Evolutionary conservation across 257 asterid species (phyloP), one percentile per base, ranked within the genome.

Genomic region (Ballota nigra): DNA sequence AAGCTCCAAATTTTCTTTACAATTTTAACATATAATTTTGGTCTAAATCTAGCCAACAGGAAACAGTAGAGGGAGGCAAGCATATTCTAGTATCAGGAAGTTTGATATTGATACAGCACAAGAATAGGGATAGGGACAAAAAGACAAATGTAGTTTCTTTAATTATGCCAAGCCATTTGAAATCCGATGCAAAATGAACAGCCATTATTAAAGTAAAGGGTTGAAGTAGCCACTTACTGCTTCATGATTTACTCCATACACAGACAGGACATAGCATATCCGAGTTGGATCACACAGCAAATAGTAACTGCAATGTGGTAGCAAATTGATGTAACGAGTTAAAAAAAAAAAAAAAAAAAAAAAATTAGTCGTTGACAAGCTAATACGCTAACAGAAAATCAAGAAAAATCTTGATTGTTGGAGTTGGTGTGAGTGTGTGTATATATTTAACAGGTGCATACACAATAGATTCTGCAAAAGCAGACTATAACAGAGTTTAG

Each of bases 261-360:
- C 91, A 3, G 98, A 81, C 41, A 93, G 75, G 47, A 89, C 82
- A 64, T 72, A 89, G 80, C 94, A 89, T 20, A 61, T 79, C 83
- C 89, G 92, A 70, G 81, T 89, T 61, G 97, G 79, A 79, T 89
- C 98, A 56, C 96, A 89, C 72, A 93, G 81, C 79, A 89, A 64
- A 77, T 91, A 93, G 79, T 83, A 91, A 63, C 98, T 93, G 96
- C 80, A 78, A 38, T 18, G 60, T 51, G 56, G 47, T 49, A 63
- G 29, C 36, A 69, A 66, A 53, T 43, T 40, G 74, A 66, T 4
- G 52, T 22, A 69, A 45, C 41, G 34, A 64, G 78, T 64, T 26
- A 69, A 52, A 68, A 43, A 36, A 41, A 5, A 6, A 4, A 28
- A 28, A 28, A 28, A 28, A 28, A 28, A 28, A 28, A 28, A 2